Evolutionary conservation across 129 eudicot genomes (phyloP).

Genomic region (Kitagawia praeruptora): DNA sequence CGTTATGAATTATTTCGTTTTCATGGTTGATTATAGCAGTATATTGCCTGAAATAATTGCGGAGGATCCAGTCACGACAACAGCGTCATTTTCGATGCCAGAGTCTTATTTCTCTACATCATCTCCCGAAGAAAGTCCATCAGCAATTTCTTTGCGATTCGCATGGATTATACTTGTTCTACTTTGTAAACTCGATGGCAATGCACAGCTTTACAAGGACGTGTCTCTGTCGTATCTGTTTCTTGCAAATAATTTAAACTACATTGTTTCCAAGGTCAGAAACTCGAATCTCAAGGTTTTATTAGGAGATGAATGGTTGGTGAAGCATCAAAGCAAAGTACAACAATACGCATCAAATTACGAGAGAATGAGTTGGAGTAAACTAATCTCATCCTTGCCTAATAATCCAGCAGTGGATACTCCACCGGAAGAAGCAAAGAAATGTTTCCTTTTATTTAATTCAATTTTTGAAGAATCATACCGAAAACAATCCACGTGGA

Average conservation of each 20-base stretch:
- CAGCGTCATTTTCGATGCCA: conserved; percentile 37
- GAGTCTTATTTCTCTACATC: conserved; percentile 51
- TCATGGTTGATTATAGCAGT: conserved; percentile 48
- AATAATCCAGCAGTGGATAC: conserved; percentile 41
- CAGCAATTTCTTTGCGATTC: conserved; percentile 38
- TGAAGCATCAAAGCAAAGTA: conserved; percentile 46
- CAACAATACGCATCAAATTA: conserved; percentile 50
- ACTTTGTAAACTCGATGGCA: conserved; percentile 72
- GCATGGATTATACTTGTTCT: conserved; percentile 76
- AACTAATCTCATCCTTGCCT: conserved; percentile 50
- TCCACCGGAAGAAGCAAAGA: conserved; percentile 24
- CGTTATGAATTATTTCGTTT: conserved; percentile 79
- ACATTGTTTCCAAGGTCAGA: conserved; percentile 61
- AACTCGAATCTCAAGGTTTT: conserved; percentile 39
- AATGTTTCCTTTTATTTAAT: conserved; percentile 46
- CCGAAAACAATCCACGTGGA: conserved; percentile 59
- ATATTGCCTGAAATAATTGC: conserved; percentile 50
- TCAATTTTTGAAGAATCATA: conserved; percentile 42
- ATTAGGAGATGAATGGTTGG: conserved; percentile 66
- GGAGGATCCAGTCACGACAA: conserved; percentile 44
- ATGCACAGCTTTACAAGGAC: conserved; percentile 60
- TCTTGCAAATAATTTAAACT: conserved; percentile 75
- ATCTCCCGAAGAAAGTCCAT: conserved; percentile 19
- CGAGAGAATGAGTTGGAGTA: conserved; percentile 75
- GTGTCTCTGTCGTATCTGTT: conserved; percentile 68